Base-by-base conservation (phyloP, 306 rosid genomes). In the Betula pendula region DNA sequence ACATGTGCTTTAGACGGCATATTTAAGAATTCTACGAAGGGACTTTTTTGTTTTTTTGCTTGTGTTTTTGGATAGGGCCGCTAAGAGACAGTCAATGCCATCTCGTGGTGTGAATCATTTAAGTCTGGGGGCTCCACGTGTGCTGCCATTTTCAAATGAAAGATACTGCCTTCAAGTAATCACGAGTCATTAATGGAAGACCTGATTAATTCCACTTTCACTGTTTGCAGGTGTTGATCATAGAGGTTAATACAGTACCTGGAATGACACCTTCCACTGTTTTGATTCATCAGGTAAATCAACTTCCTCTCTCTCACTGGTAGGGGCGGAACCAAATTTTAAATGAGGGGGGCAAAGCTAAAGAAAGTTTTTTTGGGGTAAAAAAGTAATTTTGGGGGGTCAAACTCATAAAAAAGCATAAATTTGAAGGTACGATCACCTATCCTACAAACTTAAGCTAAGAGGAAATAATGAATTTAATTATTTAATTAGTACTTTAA, bases 241-340 rank as follows among this genome's bases (percentile, higher is more conserved):
- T 94, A 47, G 98, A 94, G 82, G 97, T 94, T 74, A 94, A 94
- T 75, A 92, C 98, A 15, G 98, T 94, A 63, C 98, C 98, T n/a
- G 97, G 98, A 86, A 94, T 94, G 98, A 92, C 96, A 48, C 97
- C 96, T 77, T 94, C 98, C 59, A 94, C 98, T 44, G 96, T 94
- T 80, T 84, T 94, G 81, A 86, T 92, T 88, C 98, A 94, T 86
- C 97, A 92, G 97, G 98, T 92, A 52, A 82, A 53, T 50, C 62
- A 17, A 45, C 35, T 50, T 31, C 53, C 73, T 63, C 62, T 75
- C 78, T 22, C 33, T 40, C 24, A n/a, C n/a, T n/a, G n/a, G n/a
- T n/a, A n/a, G n/a, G n/a, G 42, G 42, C 42, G 6, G 42, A 38
- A 38, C 7, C 42, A 29, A 38, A 5, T 38, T 38, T 38, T 38